Conservation (phyloP, 306 rosid genomes). For the Lagenaria siceraria region DNA sequence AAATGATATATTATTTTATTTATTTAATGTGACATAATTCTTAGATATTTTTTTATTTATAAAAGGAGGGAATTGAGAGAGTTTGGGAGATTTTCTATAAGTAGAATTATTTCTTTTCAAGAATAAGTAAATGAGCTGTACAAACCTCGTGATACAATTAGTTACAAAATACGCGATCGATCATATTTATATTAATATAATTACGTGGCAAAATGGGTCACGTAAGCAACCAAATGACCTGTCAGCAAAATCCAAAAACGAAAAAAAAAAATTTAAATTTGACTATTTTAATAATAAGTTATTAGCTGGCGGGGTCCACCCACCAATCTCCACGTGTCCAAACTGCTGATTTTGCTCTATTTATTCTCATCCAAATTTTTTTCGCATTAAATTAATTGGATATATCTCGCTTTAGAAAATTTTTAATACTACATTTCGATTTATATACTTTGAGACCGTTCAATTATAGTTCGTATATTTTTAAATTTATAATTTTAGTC, state of each 20-base stretch:
- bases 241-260: not conserved
- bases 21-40: too few species aligned
- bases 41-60: too few species aligned
- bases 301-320: not conserved
- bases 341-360: not conserved
- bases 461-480: too few species aligned
- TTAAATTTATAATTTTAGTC: too few species aligned
- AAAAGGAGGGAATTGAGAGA: too few species aligned
- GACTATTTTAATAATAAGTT: not conserved
- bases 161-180: not conserved
- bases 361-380: not conserved
- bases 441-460: too few species aligned
- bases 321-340: not conserved
- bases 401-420: too few species aligned
- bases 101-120: too few species aligned
- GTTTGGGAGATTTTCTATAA: too few species aligned
- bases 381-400: too few species aligned
- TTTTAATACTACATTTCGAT: too few species aligned
- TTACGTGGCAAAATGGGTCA: not conserved
- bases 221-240: not conserved
- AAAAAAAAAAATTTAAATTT: not conserved
- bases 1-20: too few species aligned
- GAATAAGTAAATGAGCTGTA: not conserved
- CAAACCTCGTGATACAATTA: not conserved
- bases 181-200: not conserved